Conservation (phyloP, 768 basidiomycete species). For the Xanthoconium stramineum region DNA sequence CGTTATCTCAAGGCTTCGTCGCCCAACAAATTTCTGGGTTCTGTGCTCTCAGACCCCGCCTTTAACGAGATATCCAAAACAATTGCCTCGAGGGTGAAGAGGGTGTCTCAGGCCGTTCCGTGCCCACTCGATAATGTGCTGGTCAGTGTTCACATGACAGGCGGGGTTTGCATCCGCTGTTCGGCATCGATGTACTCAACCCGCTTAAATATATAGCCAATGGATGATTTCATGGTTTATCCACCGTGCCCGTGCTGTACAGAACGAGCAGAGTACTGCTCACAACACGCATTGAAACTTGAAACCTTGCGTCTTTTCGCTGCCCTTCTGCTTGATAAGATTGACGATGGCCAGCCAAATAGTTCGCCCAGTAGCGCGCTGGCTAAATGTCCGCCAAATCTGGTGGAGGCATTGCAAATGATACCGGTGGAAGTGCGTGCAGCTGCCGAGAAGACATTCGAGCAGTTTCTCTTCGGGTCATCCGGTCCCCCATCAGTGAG, state of each 20-base stretch:
- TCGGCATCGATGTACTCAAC: slow-evolving; percentile 18
- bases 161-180: slow-evolving; percentile 15
- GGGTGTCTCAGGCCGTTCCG: slow-evolving; percentile 2
- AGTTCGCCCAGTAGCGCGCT: not conserved
- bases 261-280: slow-evolving; percentile 20
- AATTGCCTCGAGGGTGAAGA: slow-evolving; percentile 15
- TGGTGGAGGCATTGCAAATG: slow-evolving; percentile 21
- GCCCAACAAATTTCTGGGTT: slow-evolving; percentile 8
- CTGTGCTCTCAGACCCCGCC: slow-evolving; percentile 19
- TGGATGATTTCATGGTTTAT: slow-evolving; percentile 48
- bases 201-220: slow-evolving; percentile 39
- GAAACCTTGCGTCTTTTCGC: slow-evolving; percentile 42
- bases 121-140: slow-evolving; percentile 15
- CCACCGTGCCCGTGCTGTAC: slow-evolving; percentile 31
- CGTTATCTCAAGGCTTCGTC: slow-evolving; percentile 21
- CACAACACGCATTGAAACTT: slow-evolving; percentile 36
- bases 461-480: slow-evolving; percentile 16
- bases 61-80: slow-evolving; percentile 11
- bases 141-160: slow-evolving; percentile 27
- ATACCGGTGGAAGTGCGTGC: slow-evolving; percentile 21
- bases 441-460: slow-evolving; percentile 18
- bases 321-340: slow-evolving; percentile 36
- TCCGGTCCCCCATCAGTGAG: slow-evolving; percentile 24
- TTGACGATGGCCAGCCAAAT: slow-evolving; percentile 15
- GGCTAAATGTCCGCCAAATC: slow-evolving; percentile 6